These are phyloP conservation scores for Stentor roeselii DNA, from an alignment of 73 alveolate species.

Conservation along the genomic window DNA sequence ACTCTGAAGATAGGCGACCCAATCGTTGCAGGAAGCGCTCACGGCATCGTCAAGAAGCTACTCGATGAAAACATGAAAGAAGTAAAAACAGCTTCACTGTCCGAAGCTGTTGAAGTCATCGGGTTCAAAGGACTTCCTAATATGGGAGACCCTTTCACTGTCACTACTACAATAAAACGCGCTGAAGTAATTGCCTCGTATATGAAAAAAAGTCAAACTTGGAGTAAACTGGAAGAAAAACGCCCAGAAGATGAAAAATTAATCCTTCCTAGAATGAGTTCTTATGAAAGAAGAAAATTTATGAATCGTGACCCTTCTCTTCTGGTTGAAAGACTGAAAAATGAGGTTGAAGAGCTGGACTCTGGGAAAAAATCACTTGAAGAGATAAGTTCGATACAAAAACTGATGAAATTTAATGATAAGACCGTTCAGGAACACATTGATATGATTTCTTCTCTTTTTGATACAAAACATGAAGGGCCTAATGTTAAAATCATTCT, in stretches of 20 bases:
- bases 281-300: slow-evolving; percentile 24
- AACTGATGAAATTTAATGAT: not conserved
- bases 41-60: slow-evolving; percentile 69
- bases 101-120: slow-evolving; percentile 69
- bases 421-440: slow-evolving; percentile 19
- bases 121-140: slow-evolving; percentile 81
- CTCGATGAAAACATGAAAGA: slow-evolving; percentile 55
- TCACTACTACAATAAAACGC: slow-evolving; percentile 34
- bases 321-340: slow-evolving; percentile 32
- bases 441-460: slow-evolving; percentile 36
- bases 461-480: slow-evolving; percentile 42
- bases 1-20: slow-evolving; percentile 57
- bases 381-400: slow-evolving; percentile 30
- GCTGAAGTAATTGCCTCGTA: slow-evolving; percentile 49
- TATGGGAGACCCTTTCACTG: slow-evolving; percentile 63
- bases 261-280: slow-evolving; percentile 27
- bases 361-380: slow-evolving; percentile 11
- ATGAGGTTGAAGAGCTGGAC: slow-evolving; percentile 40
- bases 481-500: slow-evolving; percentile 51
- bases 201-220: slow-evolving; percentile 40
- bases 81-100: slow-evolving; percentile 62
- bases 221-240: slow-evolving; percentile 25
- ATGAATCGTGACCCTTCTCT: slow-evolving; percentile 35
- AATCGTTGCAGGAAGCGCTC: slow-evolving; percentile 64
- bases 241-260: slow-evolving; percentile 32